Evolutionary conservation across 441 rosid genomes (phyloP).

Genomic region (Populus hybrid): DNA sequence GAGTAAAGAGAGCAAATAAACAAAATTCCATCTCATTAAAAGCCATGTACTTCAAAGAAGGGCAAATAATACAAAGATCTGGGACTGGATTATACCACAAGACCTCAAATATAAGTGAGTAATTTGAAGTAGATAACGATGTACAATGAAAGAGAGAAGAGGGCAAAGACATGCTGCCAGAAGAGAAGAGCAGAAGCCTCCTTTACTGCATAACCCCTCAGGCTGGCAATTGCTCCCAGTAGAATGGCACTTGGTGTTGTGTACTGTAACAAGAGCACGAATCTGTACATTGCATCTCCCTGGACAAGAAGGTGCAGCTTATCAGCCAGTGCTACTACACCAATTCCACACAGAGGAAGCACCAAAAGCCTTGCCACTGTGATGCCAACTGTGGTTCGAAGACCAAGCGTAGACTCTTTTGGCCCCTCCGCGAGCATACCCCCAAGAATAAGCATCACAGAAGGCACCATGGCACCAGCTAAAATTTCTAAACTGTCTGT

Average conservation of each 20-base stretch:
- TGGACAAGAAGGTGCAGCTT: constrained; percentile 50
- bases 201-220: constrained; percentile 79
- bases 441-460: constrained; percentile 92
- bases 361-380: constrained; percentile 72
- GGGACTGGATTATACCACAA: not conserved
- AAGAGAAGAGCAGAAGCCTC: constrained; percentile 92
- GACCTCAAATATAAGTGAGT: constrained; percentile 33
- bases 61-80: not conserved
- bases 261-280: constrained; percentile 82
- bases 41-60: not conserved
- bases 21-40: not conserved
- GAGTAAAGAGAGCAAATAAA: not conserved
- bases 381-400: constrained; percentile 69
- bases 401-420: constrained; percentile 69
- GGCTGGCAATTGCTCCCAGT: constrained; percentile 85
- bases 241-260: constrained; percentile 90
- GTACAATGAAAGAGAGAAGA: constrained; percentile 74
- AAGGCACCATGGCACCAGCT: constrained; percentile 91
- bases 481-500: constrained; percentile 81
- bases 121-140: constrained; percentile 35
- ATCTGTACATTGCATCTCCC: constrained; percentile 68
- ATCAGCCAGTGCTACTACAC: constrained; percentile 56
- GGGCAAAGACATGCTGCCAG: constrained; percentile 86
- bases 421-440: constrained; percentile 97
- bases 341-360: constrained; percentile 80